These are phyloP conservation scores for Phoma sp. DNA, from an alignment of 2,329 filamentous ascomycete species.

Conservation along the genomic window DNA sequence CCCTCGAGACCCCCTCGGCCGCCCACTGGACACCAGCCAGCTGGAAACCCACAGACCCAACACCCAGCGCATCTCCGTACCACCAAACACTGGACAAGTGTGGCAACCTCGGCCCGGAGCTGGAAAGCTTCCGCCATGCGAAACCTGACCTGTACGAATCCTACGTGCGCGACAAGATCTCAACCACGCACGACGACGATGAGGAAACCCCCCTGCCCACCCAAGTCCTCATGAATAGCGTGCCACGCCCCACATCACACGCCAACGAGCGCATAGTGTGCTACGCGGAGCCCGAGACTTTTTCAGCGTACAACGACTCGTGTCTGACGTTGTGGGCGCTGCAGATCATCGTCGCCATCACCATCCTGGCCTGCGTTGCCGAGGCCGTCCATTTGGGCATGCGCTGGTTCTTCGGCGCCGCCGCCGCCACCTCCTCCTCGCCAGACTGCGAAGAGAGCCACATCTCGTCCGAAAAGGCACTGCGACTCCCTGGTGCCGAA, in stretches of 20 bases:
- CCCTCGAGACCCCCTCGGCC: slow-evolving; percentile 24
- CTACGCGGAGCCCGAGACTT: slow-evolving; percentile 24
- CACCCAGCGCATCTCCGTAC: slow-evolving; percentile 16
- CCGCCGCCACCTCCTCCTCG: not conserved
- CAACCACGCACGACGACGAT: not conserved
- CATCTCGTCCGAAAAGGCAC: slow-evolving; percentile 5
- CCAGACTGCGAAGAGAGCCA: not conserved
- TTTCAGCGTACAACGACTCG: slow-evolving; percentile 32
- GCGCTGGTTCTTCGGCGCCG: slow-evolving; percentile 24
- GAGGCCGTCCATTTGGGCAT: slow-evolving; percentile 32
- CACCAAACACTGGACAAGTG: slow-evolving; percentile 25
- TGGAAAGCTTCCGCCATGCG: slow-evolving; percentile 33
- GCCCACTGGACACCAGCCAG: slow-evolving; percentile 28
- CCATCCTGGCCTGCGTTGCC: slow-evolving; percentile 36
- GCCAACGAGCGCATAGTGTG: slow-evolving; percentile 30
- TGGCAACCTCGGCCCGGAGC: slow-evolving; percentile 31
- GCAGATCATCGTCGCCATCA: slow-evolving; percentile 35
- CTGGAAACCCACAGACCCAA: slow-evolving; percentile 19
- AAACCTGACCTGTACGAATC: slow-evolving; percentile 36
- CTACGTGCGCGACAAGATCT: slow-evolving; percentile 23
- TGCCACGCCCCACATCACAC: slow-evolving; percentile 12
- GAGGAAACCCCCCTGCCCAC: slow-evolving; percentile 28
- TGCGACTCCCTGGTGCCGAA: slow-evolving; percentile 32
- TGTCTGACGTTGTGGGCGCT: slow-evolving; percentile 33
- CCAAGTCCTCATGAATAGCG: slow-evolving; percentile 25